Base-by-base conservation (phyloP, 345 rosid species). In the Luvunga scandens region DNA sequence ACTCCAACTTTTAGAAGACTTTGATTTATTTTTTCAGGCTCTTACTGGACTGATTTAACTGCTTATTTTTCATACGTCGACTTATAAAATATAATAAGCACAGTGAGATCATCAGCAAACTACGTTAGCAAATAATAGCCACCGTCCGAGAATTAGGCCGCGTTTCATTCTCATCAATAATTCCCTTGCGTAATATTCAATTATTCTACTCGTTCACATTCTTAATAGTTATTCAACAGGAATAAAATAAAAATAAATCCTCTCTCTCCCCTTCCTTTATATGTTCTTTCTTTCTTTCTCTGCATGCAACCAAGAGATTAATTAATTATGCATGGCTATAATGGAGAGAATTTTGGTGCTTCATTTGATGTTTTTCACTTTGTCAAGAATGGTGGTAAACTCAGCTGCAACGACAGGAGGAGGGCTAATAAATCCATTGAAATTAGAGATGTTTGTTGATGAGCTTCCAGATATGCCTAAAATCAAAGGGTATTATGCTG, bases 401-500 rank as follows among this genome's bases (percentile, higher is more conserved):
- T 14, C 72, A 7, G 53, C 86, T 68, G 25, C 42, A 33, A 77
- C 83, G 83, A 84, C 78, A 24, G 83, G 81, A 5, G 89, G 85
- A 12, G 31, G 8, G 75, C 77, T 90, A n/a, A 34, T 89, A 25
- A 70, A 82, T 72, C 55, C 81, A 16, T 72, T 80, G 2, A 77
- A 78, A 84, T 73, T 96, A 60, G 75, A 87, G 85, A 91, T 86
- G 97, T 96, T 92, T 69, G 97, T 96, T 3, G 98, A 94, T 50
- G 79, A 89, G 48, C 91, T 96, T 66, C 93, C 86, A 1, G 87
- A 90, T 73, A 87, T 96, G 79, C 97, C 97, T 2, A 89, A 24
- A 69, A 77, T 96, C 83, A 77, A 38, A 22, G 94, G 90, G 30
- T 94, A 68, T 69, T 69, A 82, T 36, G 53, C 84, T n/a, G 81